Evolutionary conservation across 306 rosid genomes (phyloP), one percentile per base, ranked within the genome.

Genomic region (Vachellia collinsii): DNA sequence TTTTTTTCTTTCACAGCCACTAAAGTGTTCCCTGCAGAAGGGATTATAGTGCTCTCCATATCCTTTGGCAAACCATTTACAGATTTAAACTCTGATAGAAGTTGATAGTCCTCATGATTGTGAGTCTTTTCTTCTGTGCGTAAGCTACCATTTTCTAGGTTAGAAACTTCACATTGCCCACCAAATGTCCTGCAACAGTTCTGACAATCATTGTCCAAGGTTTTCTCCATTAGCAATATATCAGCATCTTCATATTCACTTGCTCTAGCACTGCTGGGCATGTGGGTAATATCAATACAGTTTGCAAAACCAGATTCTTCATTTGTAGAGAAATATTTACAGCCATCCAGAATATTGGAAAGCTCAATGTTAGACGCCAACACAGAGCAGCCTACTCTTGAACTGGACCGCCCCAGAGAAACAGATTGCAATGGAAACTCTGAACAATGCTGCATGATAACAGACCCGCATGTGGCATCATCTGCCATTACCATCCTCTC

Each of bases 181-280:
- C 51, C 75, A 82, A 66, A 78, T 73, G 54, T 62, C 68, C 79
- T 79, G 70, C 70, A 83, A 53, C 58, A 72, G 72, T 65, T 75
- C 74, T 22, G 72, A 68, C 81, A 70, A 79, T 76, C 85, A 81
- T 70, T 75, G 22, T 82, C 86, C 8, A 16, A 65, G 22, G 25
- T n/a, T 22, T 79, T 72, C 87, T 84, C 69, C 53, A 68, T 34
- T 8, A 17, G 34, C 79, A 74, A 77, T 71, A 77, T 58, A 84
- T 69, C 83, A 83, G 46, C 86, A 83, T 72, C 59, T 67, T 76
- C 87, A 43, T 77, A 78, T 72, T 90, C 89, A 77, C 70, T 46
- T 8, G 13, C 81, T 83, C 85, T 77, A 54, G 59, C 83, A 85
- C 82, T 79, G n/a, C 81, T 38, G 17, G 81, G 70, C 23, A 51